phyloP scores from a whole-genome alignment of 2,329 filamentous ascomycete species.

The Bisporella sp. region DNA sequence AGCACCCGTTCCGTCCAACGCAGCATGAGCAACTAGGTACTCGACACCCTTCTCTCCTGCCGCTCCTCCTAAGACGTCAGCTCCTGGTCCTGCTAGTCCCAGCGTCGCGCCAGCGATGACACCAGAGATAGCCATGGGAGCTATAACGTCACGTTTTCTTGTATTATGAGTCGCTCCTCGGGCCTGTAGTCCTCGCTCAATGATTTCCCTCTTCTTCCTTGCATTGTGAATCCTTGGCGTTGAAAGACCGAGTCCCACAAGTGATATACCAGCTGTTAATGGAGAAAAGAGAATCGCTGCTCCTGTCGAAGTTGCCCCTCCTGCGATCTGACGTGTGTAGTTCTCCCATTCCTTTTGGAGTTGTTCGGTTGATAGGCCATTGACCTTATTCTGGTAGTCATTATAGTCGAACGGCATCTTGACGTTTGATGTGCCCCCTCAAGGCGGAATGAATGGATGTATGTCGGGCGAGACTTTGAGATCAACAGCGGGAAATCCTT shows the following conservation, averaged over 20 bases:
- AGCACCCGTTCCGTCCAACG: slow-evolving; percentile 31
- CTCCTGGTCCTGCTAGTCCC: slow-evolving; percentile 29
- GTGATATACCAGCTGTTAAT: slow-evolving; percentile 32
- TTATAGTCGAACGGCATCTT: slow-evolving; percentile 35
- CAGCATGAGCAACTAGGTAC: slow-evolving; percentile 29
- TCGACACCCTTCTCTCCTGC: slow-evolving; percentile 32
- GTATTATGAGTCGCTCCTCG: slow-evolving; percentile 30
- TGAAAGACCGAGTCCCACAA: slow-evolving; percentile 32
- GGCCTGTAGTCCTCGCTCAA: slow-evolving; percentile 31
- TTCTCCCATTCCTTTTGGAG: slow-evolving; percentile 37
- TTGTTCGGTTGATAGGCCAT: slow-evolving; percentile 29
- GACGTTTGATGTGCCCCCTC: too few relatives aligned
- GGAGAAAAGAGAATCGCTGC: slow-evolving; percentile 32
- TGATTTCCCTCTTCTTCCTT: slow-evolving; percentile 35
- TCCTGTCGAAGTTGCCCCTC: slow-evolving; percentile 34
- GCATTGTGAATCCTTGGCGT: slow-evolving; percentile 36
- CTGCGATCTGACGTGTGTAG: slow-evolving; percentile 34
- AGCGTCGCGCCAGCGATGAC: slow-evolving; percentile 31
- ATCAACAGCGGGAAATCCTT: too few relatives aligned
- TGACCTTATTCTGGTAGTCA: slow-evolving; percentile 33
- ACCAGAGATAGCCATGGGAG: slow-evolving; percentile 32
- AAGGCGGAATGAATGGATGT: too few relatives aligned
- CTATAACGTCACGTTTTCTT: slow-evolving; percentile 34
- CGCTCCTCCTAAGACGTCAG: slow-evolving; percentile 29
- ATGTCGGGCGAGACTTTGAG: too few relatives aligned